These are phyloP conservation scores for Penicillium janthinellum DNA, from an alignment of 2,329 filamentous ascomycete species.

Conservation along the genomic window DNA sequence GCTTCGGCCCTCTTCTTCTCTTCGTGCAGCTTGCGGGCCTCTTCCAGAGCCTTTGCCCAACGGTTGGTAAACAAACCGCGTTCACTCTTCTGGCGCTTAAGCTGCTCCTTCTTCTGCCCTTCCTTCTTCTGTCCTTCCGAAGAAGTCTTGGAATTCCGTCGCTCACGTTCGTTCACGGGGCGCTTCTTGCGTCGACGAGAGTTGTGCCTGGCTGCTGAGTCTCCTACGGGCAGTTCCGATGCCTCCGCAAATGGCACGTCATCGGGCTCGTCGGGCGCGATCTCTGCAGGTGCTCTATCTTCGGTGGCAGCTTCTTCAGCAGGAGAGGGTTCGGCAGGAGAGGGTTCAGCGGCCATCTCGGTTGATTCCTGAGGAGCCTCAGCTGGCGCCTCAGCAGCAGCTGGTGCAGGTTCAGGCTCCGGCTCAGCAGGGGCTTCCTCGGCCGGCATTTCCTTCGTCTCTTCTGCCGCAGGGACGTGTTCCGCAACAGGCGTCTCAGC, in stretches of 20 bases:
- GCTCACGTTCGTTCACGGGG: conserved; percentile 34
- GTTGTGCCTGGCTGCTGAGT: conserved; percentile 13
- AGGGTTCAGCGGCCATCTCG: background rate
- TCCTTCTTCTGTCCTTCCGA: conserved; percentile 34
- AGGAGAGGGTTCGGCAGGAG: background rate
- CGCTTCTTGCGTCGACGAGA: conserved; percentile 37
- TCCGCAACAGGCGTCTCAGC: conserved; percentile 9
- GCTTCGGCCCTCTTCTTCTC: conserved; percentile 32
- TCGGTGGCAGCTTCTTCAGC: conserved; percentile 1
- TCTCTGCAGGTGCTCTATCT: conserved; percentile 4
- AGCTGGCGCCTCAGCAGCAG: background rate
- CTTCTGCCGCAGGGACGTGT: conserved; percentile 2
- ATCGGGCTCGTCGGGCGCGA: background rate
- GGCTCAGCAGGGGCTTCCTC: conserved; percentile 9
- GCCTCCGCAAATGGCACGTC: conserved; percentile 5
- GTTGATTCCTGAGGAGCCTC: background rate
- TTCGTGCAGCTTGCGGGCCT: conserved; percentile 39
- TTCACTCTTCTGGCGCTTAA: conserved; percentile 38
- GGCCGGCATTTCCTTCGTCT: conserved; percentile 5
- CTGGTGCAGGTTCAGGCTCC: background rate
- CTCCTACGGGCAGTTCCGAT: conserved; percentile 14
- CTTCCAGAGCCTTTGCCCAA: conserved; percentile 39
- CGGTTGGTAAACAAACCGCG: conserved; percentile 35
- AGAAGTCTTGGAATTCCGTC: conserved; percentile 40
- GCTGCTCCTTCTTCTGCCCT: conserved; percentile 25